Evolutionary conservation across 225 moss, liverwort and hornwort species (phyloP).

Genomic region (Pseudisothecium myosuroides): DNA sequence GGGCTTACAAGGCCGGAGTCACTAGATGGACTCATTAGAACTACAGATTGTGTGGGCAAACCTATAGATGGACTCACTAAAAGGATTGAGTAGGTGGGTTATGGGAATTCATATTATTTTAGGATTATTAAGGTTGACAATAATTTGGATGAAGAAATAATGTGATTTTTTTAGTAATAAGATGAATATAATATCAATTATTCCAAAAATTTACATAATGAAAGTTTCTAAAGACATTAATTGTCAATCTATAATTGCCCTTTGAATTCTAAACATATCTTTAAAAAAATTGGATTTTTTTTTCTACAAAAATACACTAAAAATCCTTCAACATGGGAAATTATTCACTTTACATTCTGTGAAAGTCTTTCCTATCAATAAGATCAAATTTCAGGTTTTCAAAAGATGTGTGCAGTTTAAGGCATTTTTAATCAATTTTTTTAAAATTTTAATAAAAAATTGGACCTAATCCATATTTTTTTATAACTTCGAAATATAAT

Average conservation of each 20-base stretch:
- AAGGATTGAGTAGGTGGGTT: too few species aligned
- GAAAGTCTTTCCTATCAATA: not conserved
- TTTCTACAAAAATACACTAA: not conserved
- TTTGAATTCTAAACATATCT: not conserved
- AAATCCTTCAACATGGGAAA: not conserved
- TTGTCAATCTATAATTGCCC: not conserved
- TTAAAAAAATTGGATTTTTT: not conserved
- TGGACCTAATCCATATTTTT: not conserved
- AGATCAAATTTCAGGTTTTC: rapidly evolving
- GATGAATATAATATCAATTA: not conserved
- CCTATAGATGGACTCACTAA: too few species aligned
- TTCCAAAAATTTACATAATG: not conserved
- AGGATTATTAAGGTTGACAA: not conserved
- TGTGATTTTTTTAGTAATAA: not conserved
- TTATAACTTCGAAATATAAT: not conserved
- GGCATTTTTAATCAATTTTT: not conserved
- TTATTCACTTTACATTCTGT: not conserved
- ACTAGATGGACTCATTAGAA: too few species aligned
- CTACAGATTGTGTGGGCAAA: too few species aligned
- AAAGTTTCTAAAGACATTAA: not conserved
- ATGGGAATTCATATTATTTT: rapidly evolving
- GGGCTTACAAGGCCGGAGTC: too few species aligned
- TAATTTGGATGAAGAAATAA: not conserved
- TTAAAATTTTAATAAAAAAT: not conserved
- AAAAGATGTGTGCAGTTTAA: rapidly evolving